Base-by-base conservation (phyloP, 495 filamentous ascomycete genomes). In the Jackrogersella minutella region DNA sequence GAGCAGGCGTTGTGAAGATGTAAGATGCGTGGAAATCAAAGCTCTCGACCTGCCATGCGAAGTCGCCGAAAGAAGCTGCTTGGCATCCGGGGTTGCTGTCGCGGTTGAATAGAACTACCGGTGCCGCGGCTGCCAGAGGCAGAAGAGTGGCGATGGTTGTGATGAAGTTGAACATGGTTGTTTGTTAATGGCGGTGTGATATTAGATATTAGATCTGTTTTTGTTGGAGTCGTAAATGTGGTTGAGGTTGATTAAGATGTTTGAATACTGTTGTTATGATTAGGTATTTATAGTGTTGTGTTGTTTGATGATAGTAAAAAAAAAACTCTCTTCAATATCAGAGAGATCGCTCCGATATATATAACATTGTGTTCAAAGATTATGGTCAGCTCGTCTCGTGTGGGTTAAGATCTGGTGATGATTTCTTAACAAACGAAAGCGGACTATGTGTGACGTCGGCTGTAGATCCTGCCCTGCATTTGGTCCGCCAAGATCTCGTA, bases 1-100 rank as follows among this genome's bases (percentile, higher is more conserved):
- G 79, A 2, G 80, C 75, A 0, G 80, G 80, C 1, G 77, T 81
- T 0, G 74, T 75, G 74, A 80, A 82, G 57, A 72, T 66, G 69
- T 76, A 80, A 14, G 59, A 62, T 14, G 77, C 74, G 67, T 76
- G 73, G 71, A 75, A 82, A 57, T 74, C 72, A 58, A 82, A 76
- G 60, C 56, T 47, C 37, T 69, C 59, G 33, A 78, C 36, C 4
- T 43, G 50, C 80, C 80, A 82, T 8, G 52, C n/a, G 51, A 79
- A 77, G 54, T 63, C 40, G 33, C 57, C 41, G 61, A 78, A 73
- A 11, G 77, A 78, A 11, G 66, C 62, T 16, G 58, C 52, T 24
- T 73, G 60, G 47, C 78, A 80, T 26, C 73, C 64, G 1, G 61
- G 53, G 13, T 62, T 61, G 62, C 54, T 66, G 40, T 53, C 55